These are phyloP conservation scores for Phytophthora multivora DNA, from an alignment of 352 stramenopile species.

Conservation along the genomic window DNA sequence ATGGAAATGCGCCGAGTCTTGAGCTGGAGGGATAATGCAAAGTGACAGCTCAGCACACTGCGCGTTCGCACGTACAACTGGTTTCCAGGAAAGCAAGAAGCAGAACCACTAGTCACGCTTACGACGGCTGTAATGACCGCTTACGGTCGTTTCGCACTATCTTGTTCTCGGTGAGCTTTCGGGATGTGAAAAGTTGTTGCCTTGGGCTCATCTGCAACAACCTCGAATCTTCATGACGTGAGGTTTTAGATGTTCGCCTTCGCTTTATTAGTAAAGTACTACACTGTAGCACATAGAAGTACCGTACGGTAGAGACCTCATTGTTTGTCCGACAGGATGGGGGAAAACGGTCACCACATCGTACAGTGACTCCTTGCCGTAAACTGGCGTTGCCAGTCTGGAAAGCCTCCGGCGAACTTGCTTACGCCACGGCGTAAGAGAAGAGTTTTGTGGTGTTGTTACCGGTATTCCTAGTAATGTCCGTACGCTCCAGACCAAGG, in stretches of 20 bases:
- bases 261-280: too few relatives aligned
- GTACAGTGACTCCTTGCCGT: not conserved
- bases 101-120: too few relatives aligned
- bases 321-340: too few relatives aligned
- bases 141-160: not conserved
- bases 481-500: too few relatives aligned
- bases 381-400: not conserved
- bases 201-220: not conserved
- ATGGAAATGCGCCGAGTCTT: not conserved
- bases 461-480: too few relatives aligned
- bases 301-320: too few relatives aligned
- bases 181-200: constrained; percentile 3
- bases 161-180: constrained; percentile 1
- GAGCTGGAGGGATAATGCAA: not conserved
- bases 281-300: too few relatives aligned
- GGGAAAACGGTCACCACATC: not conserved
- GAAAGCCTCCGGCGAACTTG: too few relatives aligned
- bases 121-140: too few relatives aligned
- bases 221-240: not conserved
- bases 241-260: not conserved
- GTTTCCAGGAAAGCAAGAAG: constrained; percentile 1
- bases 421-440: too few relatives aligned
- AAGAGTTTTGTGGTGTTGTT: too few relatives aligned
- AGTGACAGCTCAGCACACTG: constrained; percentile 4
- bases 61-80: constrained; percentile 1